Conservation (phyloP, 257 asterid species). For the Echites panduratus region DNA sequence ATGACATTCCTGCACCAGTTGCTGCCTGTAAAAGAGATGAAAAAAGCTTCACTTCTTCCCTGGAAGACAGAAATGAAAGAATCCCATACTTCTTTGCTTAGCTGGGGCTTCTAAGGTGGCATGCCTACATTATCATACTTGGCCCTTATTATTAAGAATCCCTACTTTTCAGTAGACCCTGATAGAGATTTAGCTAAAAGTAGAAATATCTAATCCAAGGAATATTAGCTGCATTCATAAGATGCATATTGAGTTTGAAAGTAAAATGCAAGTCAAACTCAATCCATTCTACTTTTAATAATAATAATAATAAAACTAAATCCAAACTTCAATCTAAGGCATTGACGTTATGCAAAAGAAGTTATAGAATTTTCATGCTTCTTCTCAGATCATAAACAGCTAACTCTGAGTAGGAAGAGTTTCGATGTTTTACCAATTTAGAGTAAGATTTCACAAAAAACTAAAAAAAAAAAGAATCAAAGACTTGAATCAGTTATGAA, state of each 20-base stretch:
- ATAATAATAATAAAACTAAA: too few species aligned
- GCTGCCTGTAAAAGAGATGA: constrained; percentile 60
- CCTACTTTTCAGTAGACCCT: too few species aligned
- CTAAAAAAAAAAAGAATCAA: neutral
- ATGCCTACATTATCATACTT: too few species aligned
- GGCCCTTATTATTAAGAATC: too few species aligned
- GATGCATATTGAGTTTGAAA: too few species aligned
- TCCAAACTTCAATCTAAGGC: neutral
- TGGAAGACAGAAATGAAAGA: neutral
- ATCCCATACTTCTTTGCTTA: too few species aligned
- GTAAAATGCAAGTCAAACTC: too few species aligned
- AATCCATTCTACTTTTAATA: too few species aligned
- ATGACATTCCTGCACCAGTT: constrained; percentile 85
- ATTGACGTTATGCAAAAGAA: neutral
- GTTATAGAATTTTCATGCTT: neutral
- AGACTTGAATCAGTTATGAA: neutral
- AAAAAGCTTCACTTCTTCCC: neutral
- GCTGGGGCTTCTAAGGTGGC: too few species aligned
- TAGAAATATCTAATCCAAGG: too few species aligned
- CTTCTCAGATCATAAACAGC: neutral
- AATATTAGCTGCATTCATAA: too few species aligned
- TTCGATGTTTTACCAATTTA: neutral
- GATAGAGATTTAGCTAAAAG: too few species aligned
- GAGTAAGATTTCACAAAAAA: neutral
- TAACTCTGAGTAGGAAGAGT: neutral